A percentile compares a stretch with the other conserved stretches of the same genome.
Conservation (phyloP, 768 basidiomycete species). For the Pisolithus marmoratus region DNA sequence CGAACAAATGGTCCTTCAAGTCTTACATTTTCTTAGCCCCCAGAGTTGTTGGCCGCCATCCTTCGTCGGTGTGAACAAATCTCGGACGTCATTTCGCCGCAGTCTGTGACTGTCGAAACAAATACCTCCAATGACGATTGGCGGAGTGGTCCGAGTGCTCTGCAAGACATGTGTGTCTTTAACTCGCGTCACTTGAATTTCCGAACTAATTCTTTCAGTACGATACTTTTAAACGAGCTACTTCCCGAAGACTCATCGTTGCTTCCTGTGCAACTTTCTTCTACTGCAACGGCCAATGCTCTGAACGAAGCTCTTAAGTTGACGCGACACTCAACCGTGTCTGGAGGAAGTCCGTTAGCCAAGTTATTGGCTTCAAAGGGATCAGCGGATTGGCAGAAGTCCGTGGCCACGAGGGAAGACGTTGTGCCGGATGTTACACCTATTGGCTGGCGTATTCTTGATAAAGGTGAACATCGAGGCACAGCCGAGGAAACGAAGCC, state of each 20-base stretch:
- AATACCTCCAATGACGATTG: conserved; percentile 29
- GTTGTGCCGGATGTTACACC: conserved; percentile 47
- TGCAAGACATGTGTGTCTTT: conserved; percentile 54
- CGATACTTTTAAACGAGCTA: conserved; percentile 35
- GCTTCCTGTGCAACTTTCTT: conserved; percentile 45
- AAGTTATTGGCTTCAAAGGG: conserved; percentile 66
- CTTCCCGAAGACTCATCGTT: conserved; percentile 49
- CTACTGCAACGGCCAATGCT: conserved; percentile 53
- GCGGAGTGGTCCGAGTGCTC: conserved; percentile 40
- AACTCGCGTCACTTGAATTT: conserved; percentile 2
- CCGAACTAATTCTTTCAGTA: conserved; percentile 26
- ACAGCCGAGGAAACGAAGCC: conserved; percentile 38
- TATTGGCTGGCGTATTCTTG: conserved; percentile 68
- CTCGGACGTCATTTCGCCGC: conserved; percentile 49
- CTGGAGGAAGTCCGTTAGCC: conserved; percentile 62
- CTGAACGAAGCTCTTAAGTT: conserved; percentile 57
- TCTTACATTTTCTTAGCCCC: conserved; percentile 45
- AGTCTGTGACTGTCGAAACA: conserved; percentile 5
- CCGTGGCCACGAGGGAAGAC: conserved; percentile 51
- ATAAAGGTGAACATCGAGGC: conserved; percentile 39
- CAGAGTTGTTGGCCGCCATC: conserved; percentile 56
- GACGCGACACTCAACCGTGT: conserved; percentile 52
- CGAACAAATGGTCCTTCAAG: conserved; percentile 11
- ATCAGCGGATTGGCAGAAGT: conserved; percentile 69
- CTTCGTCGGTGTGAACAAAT: conserved; percentile 50